Evolutionary conservation across 1,284 basidiomycete species (phyloP).

Genomic region (Fomitopsis schrenkii): DNA sequence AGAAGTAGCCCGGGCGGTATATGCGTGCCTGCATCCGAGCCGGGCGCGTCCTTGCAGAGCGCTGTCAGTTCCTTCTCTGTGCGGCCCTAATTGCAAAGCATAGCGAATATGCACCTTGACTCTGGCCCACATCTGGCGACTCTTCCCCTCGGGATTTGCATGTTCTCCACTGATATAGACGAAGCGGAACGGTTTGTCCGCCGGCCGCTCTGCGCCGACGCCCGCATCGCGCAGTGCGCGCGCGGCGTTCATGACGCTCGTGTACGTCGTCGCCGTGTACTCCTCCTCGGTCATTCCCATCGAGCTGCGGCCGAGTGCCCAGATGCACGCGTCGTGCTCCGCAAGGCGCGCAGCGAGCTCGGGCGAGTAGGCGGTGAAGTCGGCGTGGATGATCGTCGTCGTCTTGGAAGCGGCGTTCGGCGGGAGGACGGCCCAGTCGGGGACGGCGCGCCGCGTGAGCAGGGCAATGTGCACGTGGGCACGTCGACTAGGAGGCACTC

Average conservation of each 20-base stretch:
- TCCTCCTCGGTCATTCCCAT: constrained; percentile 31
- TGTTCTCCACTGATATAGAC: constrained; percentile 30
- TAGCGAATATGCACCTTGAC: constrained; percentile 26
- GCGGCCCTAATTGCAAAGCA: constrained; percentile 19
- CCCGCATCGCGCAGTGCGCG: constrained; percentile 28
- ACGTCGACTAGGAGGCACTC: constrained; percentile 29
- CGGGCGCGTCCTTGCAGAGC: constrained; percentile 15
- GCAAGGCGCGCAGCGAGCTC: constrained; percentile 28
- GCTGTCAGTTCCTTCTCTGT: constrained; percentile 25
- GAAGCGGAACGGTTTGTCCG: constrained; percentile 27
- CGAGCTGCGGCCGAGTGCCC: constrained; percentile 33
- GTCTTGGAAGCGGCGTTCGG: constrained; percentile 27
- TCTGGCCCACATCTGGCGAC: constrained; percentile 27
- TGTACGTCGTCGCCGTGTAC: constrained; percentile 34
- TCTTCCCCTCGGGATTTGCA: constrained; percentile 28
- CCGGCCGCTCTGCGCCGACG: constrained; percentile 16
- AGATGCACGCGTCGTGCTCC: constrained; percentile 36
- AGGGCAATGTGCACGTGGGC: constrained; percentile 32
- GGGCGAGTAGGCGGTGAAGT: constrained; percentile 12
- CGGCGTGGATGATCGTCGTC: constrained; percentile 26
- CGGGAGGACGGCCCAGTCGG: constrained; percentile 29
- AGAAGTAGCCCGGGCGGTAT: constrained; percentile 30
- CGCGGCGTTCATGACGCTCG: constrained; percentile 29
- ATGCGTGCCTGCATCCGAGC: constrained; percentile 19
- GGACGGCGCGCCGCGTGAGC: constrained; percentile 28